Conservation (phyloP, 1,284 basidiomycete species). For the Omphalotus olearius region DNA sequence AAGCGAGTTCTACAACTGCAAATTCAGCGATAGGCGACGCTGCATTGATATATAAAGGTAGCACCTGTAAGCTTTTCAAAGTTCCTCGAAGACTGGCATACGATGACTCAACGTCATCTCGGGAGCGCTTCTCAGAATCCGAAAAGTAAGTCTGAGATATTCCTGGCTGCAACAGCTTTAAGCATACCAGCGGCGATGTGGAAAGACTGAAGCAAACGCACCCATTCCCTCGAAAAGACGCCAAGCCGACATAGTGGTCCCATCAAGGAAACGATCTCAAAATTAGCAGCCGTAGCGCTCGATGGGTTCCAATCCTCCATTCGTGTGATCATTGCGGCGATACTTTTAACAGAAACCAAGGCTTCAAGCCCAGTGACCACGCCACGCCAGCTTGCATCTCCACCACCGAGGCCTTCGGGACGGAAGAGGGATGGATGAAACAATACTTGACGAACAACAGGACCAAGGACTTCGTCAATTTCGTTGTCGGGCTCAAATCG, state of each 20-base stretch:
- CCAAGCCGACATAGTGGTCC: conserved; percentile 82
- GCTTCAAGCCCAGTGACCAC: conserved; percentile 80
- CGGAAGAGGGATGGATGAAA: conserved; percentile 60
- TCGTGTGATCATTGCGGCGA: conserved; percentile 76
- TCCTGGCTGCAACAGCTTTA: conserved; percentile 48
- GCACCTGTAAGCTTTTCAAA: conserved; percentile 76
- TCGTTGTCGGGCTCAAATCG: conserved; percentile 66
- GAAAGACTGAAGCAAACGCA: conserved; percentile 33
- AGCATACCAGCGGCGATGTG: conserved; percentile 9
- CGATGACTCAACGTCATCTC: conserved; percentile 79
- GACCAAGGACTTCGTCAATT: conserved; percentile 50
- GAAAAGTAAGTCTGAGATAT: conserved; percentile 82
- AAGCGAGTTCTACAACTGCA: conserved; percentile 53
- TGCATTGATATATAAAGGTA: neutral
- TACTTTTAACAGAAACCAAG: conserved; percentile 77
- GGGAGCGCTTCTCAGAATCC: conserved; percentile 72
- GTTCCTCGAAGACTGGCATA: conserved; percentile 80
- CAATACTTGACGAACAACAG: conserved; percentile 55
- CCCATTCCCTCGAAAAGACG: conserved; percentile 86
- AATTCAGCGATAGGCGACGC: conserved; percentile 9
- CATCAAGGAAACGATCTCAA: conserved; percentile 66
- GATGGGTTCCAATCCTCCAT: conserved; percentile 71
- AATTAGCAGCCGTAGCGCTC: conserved; percentile 50
- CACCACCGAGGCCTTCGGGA: conserved; percentile 63
- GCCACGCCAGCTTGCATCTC: conserved; percentile 80